Evolutionary conservation across 2,329 filamentous ascomycete species (phyloP), one percentile per base, ranked within the genome.

Genomic region (Aspergillus candidus): DNA sequence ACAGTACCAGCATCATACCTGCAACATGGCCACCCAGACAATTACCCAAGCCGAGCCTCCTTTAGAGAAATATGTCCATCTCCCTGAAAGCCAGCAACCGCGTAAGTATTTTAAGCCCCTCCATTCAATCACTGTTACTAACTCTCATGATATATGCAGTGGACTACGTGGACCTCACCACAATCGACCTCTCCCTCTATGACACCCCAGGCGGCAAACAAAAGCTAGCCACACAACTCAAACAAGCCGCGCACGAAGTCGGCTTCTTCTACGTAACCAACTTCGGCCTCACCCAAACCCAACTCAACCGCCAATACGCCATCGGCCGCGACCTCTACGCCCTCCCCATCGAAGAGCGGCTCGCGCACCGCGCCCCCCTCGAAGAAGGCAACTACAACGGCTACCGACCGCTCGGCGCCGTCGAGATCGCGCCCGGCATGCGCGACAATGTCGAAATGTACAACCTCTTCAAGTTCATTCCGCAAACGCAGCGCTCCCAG

Each of bases 211-310:
- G 71, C 0, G 77, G 77, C 2, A 79, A 78, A 52, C 64, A 77
- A 46, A 66, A 65, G 34, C 59, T 82, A 1, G 74, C 75, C 1
- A 63, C 69, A 29, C 74, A 80, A 53, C 68, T 82, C 2, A 71
- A 72, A 35, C 70, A 79, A 30, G 76, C 76, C 1, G 72, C 75
- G 6, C 67, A 72, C 37, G 64, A 69, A 30, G 67, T 72, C 38
- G 58, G 78, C 0, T 78, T 82, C 66, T 83, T 82, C 65, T 82
- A 82, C 51, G 72, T 82, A 29, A 75, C 71, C 50, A 79, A 82
- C 61, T 80, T 76, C 48, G 78, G 78, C 15, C 65, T 83, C 2
- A 67, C 63, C 0, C 75, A 81, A 55, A 75, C 77, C 30, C 65
- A 79, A 58, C 71, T 83, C 4, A 74, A 82, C 52, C 63, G 68